Conservation (phyloP, 176 grass and related monocot species). For the Alopecurus myosuroides region DNA sequence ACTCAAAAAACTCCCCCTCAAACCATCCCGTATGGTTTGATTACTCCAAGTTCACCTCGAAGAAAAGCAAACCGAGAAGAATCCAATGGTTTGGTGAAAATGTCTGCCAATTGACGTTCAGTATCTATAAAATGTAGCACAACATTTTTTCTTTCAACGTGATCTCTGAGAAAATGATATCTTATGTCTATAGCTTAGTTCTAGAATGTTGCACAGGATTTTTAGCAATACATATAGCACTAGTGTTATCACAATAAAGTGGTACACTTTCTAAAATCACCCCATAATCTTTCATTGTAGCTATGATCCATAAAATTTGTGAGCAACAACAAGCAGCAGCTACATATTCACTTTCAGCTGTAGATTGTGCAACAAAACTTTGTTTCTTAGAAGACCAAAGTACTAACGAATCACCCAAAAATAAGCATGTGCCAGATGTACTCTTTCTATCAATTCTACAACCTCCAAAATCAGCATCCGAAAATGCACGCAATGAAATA, state of each 20-base stretch:
- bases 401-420: not conserved
- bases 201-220: not conserved
- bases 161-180: not conserved
- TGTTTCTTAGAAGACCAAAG: not conserved
- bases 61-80: conserved; percentile 6
- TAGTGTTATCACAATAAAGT: not conserved
- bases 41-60: not conserved
- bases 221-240: not conserved
- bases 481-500: not conserved
- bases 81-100: not conserved
- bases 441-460: too few species aligned
- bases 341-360: not conserved
- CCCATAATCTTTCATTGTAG: not conserved
- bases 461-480: too few species aligned
- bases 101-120: not conserved
- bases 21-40: not conserved
- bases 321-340: not conserved
- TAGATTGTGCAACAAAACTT: not conserved
- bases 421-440: not conserved
- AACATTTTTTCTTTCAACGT: not conserved
- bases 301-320: not conserved
- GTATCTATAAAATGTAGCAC: not conserved
- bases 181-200: not conserved
- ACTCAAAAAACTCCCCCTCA: not conserved
- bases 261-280: not conserved